Evolutionary conservation across 129 eudicot genomes (phyloP), one percentile per base, ranked within the genome.

Genomic region (Tagetes patula): DNA sequence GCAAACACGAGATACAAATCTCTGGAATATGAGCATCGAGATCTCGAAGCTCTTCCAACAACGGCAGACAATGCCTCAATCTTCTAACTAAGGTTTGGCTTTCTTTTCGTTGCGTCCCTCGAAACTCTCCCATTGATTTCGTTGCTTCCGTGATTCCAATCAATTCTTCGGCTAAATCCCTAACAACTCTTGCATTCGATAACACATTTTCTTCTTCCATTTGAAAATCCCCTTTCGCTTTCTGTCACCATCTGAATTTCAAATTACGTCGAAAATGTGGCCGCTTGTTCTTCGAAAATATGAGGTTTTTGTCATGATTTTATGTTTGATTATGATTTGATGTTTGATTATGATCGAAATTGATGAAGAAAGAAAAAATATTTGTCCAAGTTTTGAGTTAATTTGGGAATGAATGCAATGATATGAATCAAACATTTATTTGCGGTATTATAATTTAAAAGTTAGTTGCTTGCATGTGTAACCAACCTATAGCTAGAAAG

Each of bases 31-130:
- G 78, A 1, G 72, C 70, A n/a, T 80, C 84, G 4, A 78, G 82
- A 48, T 87, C 94, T 49, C 85, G 82, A 65, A 89, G 84, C 77
- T 89, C 96, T 46, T 92, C 95, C 71, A 92, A 64, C 14, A 92
- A 48, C 0, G 96, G 96, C 67, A 73, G 59, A 34, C 91, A 80
- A 27, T 87, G 82, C 78, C 84, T 82, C 69, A 92, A 62, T 52
- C 91, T 66, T 36, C 91, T 52, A 1, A 76, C 83, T n/a, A 92
- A 80, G 38, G 43, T 82, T 9, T 70, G 77, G 63, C 96, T 75
- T 56, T 87, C 96, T 56, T 82, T 89, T 72, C 64, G 87, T 40
- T 87, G 98, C 3, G 89, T 89, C 20, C 39, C 65, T 61, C 91
- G 73, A 70, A 67, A 87, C 34, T 90, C 96, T 9, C 89, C 87